Percentiles rank a stretch among this genome's conserved stretches.
These are phyloP conservation scores for Pichia nanzhaoensis DNA, from an alignment of 805 yeast genomes.

Conservation along the genomic window DNA sequence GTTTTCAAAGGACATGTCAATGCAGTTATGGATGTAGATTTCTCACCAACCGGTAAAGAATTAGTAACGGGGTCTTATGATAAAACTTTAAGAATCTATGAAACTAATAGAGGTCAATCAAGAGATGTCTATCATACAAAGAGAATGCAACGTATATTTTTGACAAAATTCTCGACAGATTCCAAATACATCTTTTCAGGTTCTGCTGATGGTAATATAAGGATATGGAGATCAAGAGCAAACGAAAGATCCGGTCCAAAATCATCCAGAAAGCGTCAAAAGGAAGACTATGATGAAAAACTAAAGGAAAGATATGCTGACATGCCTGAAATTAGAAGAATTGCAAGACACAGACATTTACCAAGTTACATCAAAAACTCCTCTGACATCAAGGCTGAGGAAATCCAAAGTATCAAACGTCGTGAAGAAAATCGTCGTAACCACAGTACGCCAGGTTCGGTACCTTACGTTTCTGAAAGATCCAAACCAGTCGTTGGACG, in stretches of 20 bases:
- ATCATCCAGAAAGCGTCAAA: slow-evolving; percentile 70
- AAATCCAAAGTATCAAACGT: slow-evolving; percentile 64
- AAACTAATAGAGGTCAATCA: slow-evolving; percentile 72
- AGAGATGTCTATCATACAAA: slow-evolving; percentile 94
- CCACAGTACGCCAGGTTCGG: slow-evolving; percentile 59
- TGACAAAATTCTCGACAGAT: slow-evolving; percentile 82
- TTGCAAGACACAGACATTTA: slow-evolving; percentile 85
- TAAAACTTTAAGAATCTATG: slow-evolving; percentile 79
- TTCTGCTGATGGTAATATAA: slow-evolving; percentile 91
- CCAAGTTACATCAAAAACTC: slow-evolving; percentile 88
- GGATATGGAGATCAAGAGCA: slow-evolving; percentile 89
- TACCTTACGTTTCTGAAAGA: slow-evolving; percentile 62
- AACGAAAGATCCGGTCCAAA: slow-evolving; percentile 78
- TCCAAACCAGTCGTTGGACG: slow-evolving; percentile 82
- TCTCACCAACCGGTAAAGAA: slow-evolving; percentile 95
- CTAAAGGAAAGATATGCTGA: slow-evolving; percentile 86
- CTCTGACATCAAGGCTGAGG: slow-evolving; percentile 73
- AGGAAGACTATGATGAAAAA: slow-evolving; percentile 85
- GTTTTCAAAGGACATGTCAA: slow-evolving; percentile 94
- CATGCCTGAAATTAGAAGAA: slow-evolving; percentile 94
- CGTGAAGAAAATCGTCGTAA: slow-evolving; percentile 79
- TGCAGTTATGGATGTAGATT: slow-evolving; percentile 91
- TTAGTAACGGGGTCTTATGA: slow-evolving; percentile 94
- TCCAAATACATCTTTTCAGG: slow-evolving; percentile 82
- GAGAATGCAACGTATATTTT: slow-evolving; percentile 93